Conservation (phyloP, 2,329 filamentous ascomycete genomes). For the Albifimbria verrucaria region DNA sequence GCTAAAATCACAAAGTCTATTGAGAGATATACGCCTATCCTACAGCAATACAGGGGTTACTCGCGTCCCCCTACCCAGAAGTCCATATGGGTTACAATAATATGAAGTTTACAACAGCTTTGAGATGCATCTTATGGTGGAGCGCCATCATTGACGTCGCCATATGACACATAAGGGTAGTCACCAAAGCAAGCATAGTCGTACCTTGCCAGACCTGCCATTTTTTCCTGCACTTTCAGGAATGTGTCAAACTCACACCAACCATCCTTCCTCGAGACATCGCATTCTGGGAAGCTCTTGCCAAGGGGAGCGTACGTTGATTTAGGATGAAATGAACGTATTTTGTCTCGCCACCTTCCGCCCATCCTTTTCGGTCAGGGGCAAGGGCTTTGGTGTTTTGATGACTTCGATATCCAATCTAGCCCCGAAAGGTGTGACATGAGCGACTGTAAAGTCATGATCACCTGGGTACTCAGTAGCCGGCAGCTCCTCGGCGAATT, state of each 20-base stretch:
- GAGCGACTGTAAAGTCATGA: constrained; percentile 62
- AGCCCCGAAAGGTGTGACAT: constrained; percentile 69
- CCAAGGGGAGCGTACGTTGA: constrained; percentile 69
- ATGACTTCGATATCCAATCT: constrained; percentile 74
- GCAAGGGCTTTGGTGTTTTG: constrained; percentile 61
- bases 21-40: too few species aligned
- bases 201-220: constrained; percentile 56
- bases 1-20: too few species aligned
- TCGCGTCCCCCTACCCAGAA: too few species aligned
- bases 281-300: constrained; percentile 65
- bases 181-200: constrained; percentile 66
- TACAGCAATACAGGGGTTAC: too few species aligned
- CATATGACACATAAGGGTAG: constrained; percentile 31
- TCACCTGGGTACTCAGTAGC: constrained; percentile 50
- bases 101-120: too few species aligned
- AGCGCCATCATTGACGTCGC: constrained; percentile 35
- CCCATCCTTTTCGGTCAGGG: constrained; percentile 52
- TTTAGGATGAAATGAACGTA: constrained; percentile 76
- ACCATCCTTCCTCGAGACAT: constrained; percentile 59
- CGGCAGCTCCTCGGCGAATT: constrained; percentile 62
- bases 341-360: constrained; percentile 51
- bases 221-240: constrained; percentile 56
- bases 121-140: constrained; percentile 24
- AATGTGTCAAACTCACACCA: constrained; percentile 75
- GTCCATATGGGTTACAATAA: too few species aligned